A percentile compares a stretch with the other conserved stretches of the same genome.
phyloP scores from a whole-genome alignment of 2,329 filamentous ascomycete genomes.

The Xylaria sp. region DNA sequence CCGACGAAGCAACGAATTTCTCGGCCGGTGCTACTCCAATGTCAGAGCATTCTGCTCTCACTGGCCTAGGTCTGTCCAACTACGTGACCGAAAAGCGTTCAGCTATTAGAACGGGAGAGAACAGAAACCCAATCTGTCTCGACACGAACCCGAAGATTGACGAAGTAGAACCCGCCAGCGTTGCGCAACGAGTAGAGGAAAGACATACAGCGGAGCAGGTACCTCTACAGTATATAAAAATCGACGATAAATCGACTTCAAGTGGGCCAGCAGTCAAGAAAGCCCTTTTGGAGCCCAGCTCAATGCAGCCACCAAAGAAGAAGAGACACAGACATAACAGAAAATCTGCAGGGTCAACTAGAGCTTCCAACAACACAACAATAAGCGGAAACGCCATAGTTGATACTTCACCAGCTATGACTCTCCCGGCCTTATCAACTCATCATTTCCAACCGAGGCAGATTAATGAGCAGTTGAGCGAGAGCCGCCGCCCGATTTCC shows the following conservation, averaged over 20 bases:
- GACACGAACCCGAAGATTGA: not conserved
- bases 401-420: not conserved
- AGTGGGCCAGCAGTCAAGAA: constrained; percentile 2
- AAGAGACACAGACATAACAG: not conserved
- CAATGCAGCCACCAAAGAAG: not conserved
- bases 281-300: not conserved
- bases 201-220: not conserved
- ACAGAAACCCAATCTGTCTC: not conserved
- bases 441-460: not conserved
- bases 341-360: not conserved
- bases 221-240: not conserved
- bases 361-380: not conserved
- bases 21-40: not conserved
- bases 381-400: not conserved
- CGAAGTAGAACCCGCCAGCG: not conserved
- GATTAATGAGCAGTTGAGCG: too few relatives aligned
- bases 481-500: not conserved
- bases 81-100: not conserved
- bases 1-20: not conserved
- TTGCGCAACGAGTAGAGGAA: not conserved
- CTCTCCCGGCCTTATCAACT: not conserved
- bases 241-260: not conserved
- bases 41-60: not conserved
- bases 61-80: not conserved
- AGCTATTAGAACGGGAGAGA: not conserved